A percentile compares a stretch with the other conserved stretches of the same genome.
Evolutionary conservation across 1,139 yeast genomes (phyloP).

Genomic region (Hansenula anomala): DNA sequence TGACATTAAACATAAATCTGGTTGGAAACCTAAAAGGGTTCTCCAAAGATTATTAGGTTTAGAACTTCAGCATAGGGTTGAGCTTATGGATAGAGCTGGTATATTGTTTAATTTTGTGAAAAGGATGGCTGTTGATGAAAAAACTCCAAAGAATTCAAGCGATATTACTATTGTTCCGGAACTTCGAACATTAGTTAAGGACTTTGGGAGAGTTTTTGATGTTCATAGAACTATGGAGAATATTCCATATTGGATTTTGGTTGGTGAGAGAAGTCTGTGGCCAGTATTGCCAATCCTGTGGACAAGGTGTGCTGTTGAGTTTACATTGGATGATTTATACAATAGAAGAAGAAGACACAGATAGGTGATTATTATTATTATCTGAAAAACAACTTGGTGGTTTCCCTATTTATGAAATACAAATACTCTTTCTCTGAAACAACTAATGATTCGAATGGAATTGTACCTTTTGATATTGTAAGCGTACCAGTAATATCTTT

Average conservation of each 20-base stretch:
- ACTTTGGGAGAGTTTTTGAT: conserved; percentile 70
- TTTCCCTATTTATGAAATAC: conserved; percentile 55
- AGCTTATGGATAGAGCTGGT: conserved; percentile 75
- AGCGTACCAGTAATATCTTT: conserved; percentile 76
- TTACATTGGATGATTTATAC: conserved; percentile 64
- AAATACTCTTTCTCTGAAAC: conserved; percentile 62
- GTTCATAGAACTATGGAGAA: conserved; percentile 60
- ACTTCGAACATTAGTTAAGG: conserved; percentile 59
- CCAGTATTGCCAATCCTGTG: conserved; percentile 80
- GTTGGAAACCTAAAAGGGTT: conserved; percentile 30
- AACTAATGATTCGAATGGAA: conserved; percentile 24
- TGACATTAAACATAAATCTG: conserved; percentile 62
- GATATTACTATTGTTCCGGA: conserved; percentile 93
- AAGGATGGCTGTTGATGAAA: conserved; percentile 82
- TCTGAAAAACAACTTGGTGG: conserved; percentile 34
- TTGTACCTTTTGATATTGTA: conserved; percentile 51
- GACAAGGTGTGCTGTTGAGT: conserved; percentile 89
- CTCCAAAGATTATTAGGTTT: conserved; percentile 27
- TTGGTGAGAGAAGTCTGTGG: conserved; percentile 95
- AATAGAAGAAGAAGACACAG: conserved; percentile 39
- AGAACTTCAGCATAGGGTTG: conserved; percentile 82
- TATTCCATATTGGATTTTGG: conserved; percentile 82
- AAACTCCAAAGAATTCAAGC: conserved; percentile 67
- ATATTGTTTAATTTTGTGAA: conserved; percentile 66
- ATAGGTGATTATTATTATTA: conserved; percentile 10